phyloP scores from a whole-genome alignment of 768 basidiomycete species.

The Phanerochaete sordida region DNA sequence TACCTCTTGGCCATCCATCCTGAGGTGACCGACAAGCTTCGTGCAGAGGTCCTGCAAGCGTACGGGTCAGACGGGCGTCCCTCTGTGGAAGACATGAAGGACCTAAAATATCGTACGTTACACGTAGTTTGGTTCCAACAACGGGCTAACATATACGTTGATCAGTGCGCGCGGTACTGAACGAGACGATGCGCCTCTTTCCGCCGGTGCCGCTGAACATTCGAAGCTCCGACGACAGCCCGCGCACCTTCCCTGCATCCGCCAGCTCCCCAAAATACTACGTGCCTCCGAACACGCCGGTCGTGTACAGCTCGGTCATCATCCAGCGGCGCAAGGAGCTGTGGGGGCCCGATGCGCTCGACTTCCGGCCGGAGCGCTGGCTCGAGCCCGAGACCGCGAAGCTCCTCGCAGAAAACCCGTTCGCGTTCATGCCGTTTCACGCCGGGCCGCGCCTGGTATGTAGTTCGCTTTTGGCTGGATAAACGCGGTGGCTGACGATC shows the following conservation, averaged over 20 bases:
- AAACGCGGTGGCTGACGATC: not conserved
- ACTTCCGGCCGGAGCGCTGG: slow-evolving; percentile 65
- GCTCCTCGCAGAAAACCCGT: slow-evolving; percentile 53
- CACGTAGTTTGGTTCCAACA: not conserved
- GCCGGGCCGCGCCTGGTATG: slow-evolving; percentile 54
- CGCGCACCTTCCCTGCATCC: not conserved
- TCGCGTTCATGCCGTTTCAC: slow-evolving; percentile 68
- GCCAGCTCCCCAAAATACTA: slow-evolving; percentile 20
- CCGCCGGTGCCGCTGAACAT: not conserved
- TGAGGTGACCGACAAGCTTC: not conserved
- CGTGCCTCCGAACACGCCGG: slow-evolving; percentile 1
- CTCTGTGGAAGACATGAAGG: not conserved
- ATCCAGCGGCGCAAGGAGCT: slow-evolving; percentile 41
- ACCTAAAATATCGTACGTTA: not conserved
- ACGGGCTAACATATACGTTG: not conserved
- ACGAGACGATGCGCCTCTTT: not conserved
- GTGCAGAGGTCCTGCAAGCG: not conserved
- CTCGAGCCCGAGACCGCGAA: slow-evolving; percentile 51
- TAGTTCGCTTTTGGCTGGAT: not conserved
- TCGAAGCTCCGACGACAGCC: not conserved
- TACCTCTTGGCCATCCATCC: not conserved
- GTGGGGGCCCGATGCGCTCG: slow-evolving; percentile 49
- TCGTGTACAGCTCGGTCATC: slow-evolving; percentile 16
- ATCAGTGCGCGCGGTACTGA: not conserved
- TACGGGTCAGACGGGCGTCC: not conserved